A percentile compares a stretch with the other conserved stretches of the same genome.
Evolutionary conservation across 345 rosid genomes (phyloP).

Genomic region (Dipteronia sinensis): DNA sequence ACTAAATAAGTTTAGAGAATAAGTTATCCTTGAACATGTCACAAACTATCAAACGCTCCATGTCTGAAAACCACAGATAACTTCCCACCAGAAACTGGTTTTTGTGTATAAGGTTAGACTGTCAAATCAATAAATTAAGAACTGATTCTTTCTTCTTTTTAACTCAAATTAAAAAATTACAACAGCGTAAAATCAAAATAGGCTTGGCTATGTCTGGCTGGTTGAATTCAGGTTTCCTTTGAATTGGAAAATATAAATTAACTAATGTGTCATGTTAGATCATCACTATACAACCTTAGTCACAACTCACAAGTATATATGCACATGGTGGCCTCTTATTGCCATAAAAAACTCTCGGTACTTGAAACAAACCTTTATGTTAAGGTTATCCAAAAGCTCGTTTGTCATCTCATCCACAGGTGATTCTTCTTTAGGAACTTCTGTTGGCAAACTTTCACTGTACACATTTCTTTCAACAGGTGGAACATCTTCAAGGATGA

Average conservation of each 20-base stretch:
- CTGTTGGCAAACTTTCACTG: conserved; percentile 28
- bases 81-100: neutral
- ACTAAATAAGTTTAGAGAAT: too few relatives aligned
- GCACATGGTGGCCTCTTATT: neutral
- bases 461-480: conserved; percentile 27
- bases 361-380: conserved; percentile 51
- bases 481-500: conserved; percentile 37
- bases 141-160: too few relatives aligned
- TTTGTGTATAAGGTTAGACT: neutral
- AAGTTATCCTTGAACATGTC: neutral
- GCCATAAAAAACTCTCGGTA: neutral
- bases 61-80: neutral
- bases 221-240: neutral
- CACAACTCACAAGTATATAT: neutral
- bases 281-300: neutral
- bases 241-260: too few relatives aligned
- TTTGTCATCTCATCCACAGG: conserved; percentile 34
- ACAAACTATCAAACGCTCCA: neutral
- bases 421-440: conserved; percentile 34
- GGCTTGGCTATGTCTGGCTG: neutral
- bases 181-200: neutral
- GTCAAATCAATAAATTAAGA: neutral
- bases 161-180: neutral
- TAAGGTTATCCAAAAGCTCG: conserved; percentile 54
- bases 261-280: too few relatives aligned